Base-by-base conservation (phyloP, 2,329 filamentous ascomycete species). In the Pyricularia pennisetigena region DNA sequence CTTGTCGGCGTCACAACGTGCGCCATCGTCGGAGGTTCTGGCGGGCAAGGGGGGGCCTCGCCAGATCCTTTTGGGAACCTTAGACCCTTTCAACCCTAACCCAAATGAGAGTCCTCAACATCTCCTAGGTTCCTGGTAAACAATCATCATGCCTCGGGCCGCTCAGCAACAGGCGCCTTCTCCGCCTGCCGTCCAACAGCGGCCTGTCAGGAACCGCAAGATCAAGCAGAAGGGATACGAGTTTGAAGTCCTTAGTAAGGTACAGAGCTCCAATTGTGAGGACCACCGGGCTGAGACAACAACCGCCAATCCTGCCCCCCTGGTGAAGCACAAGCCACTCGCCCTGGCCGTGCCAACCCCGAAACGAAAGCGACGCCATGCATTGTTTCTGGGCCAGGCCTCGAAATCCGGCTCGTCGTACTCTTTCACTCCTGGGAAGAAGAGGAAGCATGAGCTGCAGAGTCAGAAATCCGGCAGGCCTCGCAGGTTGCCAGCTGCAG, bases 141-240 rank as follows among this genome's bases (percentile, higher is more conserved):
- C 57, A 54, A 54, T 5, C 23, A 61, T 24, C 57, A 61, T 61
- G 62, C 23, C 62, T 23, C 28, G 9, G 14, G 16, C 62, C 8
- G 12, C 28, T 28, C 20, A 29, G 26, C 62, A 16, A 29, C 26
- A 12, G 26, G n/a, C 29, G 14, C 49, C 32, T 49, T 49, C 41
- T 8, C 16, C 16, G 24, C 57, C 57, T 24, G 57, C 57, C 9
- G 23, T 61, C 23, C 57, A 61, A 32, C 4, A 10, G 26, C 67
- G 67, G 7, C 67, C 67, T 12, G 61, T 35, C 62, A 57, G 67
- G 16, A 65, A 65, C 20, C 67, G 67, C 41, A 68, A 68, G 67
- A 23, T 32, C 16, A 49, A 30, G 20, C 35, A 61, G 26, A 68
- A 68, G 28, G 67, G 67, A 16, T 62, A 62, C 62, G 67, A 68